Evolutionary conservation across 164 flowering plant species (phyloP).

Genomic region (Protea cynaroides): DNA sequence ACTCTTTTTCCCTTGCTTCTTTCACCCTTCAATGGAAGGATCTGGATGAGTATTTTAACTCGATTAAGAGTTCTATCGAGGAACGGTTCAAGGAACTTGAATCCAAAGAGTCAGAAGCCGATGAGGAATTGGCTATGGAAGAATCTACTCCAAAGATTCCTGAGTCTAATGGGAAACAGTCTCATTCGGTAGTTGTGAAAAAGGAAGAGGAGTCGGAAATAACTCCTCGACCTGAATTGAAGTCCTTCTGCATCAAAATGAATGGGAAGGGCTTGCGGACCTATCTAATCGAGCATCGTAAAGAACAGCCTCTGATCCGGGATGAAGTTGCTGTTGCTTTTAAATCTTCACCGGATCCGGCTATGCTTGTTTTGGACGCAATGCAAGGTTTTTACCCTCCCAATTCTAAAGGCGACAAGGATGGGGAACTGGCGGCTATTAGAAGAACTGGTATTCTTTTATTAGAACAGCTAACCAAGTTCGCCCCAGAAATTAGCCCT

Average conservation of each 20-base stretch:
- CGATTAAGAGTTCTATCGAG: constrained; percentile 29
- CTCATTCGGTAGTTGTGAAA: neutral
- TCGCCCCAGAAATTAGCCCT: constrained; percentile 13
- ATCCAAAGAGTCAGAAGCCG: constrained; percentile 5
- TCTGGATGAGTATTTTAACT: constrained; percentile 52
- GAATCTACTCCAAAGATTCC: neutral
- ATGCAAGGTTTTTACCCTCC: constrained; percentile 34
- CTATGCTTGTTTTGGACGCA: constrained; percentile 48
- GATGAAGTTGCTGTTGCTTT: constrained; percentile 44
- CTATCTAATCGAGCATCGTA: constrained; percentile 25
- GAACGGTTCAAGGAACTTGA: constrained; percentile 20
- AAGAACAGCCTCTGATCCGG: constrained; percentile 21
- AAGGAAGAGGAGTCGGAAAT: neutral
- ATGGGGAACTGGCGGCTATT: constrained; percentile 10
- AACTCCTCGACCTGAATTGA: constrained; percentile 34
- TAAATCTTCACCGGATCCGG: constrained; percentile 38
- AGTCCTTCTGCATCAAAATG: constrained; percentile 40
- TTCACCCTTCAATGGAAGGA: constrained; percentile 55
- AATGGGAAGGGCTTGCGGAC: constrained; percentile 45
- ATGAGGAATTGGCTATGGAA: neutral
- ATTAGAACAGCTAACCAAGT: constrained; percentile 36
- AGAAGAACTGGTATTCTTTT: constrained; percentile 40
- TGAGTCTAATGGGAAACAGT: neutral
- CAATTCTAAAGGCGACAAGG: constrained; percentile 15
- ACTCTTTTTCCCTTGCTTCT: constrained; percentile 34